Percentiles rank a stretch among this genome's conserved stretches.
Conservation (phyloP, 1,284 basidiomycete species). For the Ceratobasidium sp. region DNA sequence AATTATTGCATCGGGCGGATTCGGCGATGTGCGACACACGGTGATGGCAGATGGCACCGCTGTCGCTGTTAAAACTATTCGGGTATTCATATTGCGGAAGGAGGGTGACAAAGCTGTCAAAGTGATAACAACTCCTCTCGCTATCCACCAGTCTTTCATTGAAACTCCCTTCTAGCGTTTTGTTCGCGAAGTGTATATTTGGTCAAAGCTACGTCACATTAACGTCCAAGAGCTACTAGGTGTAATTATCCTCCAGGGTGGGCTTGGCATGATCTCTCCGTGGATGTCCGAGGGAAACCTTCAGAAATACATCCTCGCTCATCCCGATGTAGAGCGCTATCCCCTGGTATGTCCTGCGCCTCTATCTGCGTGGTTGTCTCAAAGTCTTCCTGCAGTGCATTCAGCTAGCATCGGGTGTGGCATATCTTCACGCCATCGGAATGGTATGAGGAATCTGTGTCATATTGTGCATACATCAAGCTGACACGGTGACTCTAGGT, state of each 20-base stretch:
- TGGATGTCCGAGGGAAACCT: not conserved
- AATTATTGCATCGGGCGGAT: not conserved
- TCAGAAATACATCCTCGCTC: not conserved
- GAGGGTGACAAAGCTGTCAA: no score
- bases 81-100: no score
- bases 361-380: not conserved
- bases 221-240: constrained; percentile 2
- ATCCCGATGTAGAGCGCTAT: not conserved
- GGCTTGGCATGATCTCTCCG: not conserved
- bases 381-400: not conserved
- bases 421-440: not conserved
- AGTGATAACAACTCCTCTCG: no score
- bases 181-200: not conserved
- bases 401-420: not conserved
- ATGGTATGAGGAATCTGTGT: not conserved
- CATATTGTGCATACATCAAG: not conserved
- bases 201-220: not conserved
- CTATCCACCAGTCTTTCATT: no score
- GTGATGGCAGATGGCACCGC: not conserved
- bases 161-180: not conserved
- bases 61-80: no score
- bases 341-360: not conserved
- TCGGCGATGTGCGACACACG: not conserved
- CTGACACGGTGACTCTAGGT: not conserved
- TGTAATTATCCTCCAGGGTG: not conserved